phyloP scores from a whole-genome alignment of 192 early-diverging fungal species.

The Coemansia sp. region DNA sequence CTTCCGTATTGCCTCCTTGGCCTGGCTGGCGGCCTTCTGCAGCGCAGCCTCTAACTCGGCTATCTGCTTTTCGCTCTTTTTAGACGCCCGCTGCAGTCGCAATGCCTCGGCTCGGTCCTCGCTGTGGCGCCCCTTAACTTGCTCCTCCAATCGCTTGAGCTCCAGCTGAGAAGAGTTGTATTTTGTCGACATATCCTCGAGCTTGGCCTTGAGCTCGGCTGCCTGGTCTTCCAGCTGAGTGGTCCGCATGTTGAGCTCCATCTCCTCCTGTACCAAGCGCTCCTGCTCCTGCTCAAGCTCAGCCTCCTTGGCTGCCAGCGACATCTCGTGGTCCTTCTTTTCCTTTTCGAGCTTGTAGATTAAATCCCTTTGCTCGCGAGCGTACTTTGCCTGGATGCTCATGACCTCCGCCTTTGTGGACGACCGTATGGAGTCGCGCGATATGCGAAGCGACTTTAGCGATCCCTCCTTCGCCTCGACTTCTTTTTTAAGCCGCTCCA shows the following conservation, averaged over 20 bases:
- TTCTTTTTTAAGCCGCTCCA: slow-evolving; percentile 43
- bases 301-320: slow-evolving; percentile 34
- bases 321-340: slow-evolving; percentile 29
- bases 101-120: slow-evolving; percentile 27
- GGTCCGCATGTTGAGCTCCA: slow-evolving; percentile 41
- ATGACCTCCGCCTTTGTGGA: slow-evolving; percentile 50
- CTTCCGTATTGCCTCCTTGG: slow-evolving; percentile 20
- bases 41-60: slow-evolving; percentile 28
- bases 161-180: slow-evolving; percentile 13
- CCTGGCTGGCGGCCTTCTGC: slow-evolving; percentile 18
- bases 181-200: slow-evolving; percentile 14
- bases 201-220: slow-evolving; percentile 33
- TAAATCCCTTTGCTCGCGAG: slow-evolving; percentile 38
- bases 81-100: slow-evolving; percentile 19
- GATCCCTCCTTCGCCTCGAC: slow-evolving; percentile 47
- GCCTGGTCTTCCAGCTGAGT: slow-evolving; percentile 50
- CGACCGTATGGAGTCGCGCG: slow-evolving; percentile 47
- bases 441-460: slow-evolving; percentile 50
- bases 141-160: slow-evolving; percentile 30
- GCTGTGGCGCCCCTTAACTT: slow-evolving; percentile 21
- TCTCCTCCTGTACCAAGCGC: slow-evolving; percentile 48
- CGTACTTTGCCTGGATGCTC: slow-evolving; percentile 48
- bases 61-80: slow-evolving; percentile 34
- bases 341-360: slow-evolving; percentile 37
- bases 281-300: slow-evolving; percentile 52